Evolutionary conservation across 1,284 basidiomycete species (phyloP).

Genomic region (Ustilago esculenta): DNA sequence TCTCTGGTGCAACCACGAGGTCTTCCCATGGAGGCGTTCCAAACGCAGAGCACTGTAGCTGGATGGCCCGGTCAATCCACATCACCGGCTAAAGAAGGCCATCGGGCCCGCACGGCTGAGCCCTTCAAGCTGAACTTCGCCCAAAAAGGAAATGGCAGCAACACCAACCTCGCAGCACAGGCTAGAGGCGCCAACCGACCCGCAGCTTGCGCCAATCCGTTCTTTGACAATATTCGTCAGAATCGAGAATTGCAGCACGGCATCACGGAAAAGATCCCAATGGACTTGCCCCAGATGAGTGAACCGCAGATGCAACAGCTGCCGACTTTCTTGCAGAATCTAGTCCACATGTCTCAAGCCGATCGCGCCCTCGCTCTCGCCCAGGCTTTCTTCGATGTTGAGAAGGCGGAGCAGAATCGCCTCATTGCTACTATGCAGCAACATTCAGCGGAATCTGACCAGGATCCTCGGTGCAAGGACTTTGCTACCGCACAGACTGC

Average conservation of each 20-base stretch:
- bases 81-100: slow-evolving; percentile 19
- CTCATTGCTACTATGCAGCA: slow-evolving; percentile 91
- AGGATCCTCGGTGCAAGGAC: slow-evolving; percentile 44
- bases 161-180: background rate
- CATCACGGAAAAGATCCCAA: slow-evolving; percentile 68
- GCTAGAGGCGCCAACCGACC: slow-evolving; percentile 4
- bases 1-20: slow-evolving; percentile 58
- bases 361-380: slow-evolving; percentile 82
- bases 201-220: slow-evolving; percentile 66
- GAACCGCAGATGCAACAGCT: slow-evolving; percentile 69
- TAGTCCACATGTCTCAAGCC: slow-evolving; percentile 71
- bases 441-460: slow-evolving; percentile 72
- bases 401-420: slow-evolving; percentile 86
- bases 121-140: slow-evolving; percentile 20
- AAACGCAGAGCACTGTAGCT: slow-evolving; percentile 45
- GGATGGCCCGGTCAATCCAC: slow-evolving; percentile 37
- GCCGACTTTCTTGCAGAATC: slow-evolving; percentile 81
- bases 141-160: slow-evolving; percentile 1
- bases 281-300: slow-evolving; percentile 50
- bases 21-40: slow-evolving; percentile 61
- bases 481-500: slow-evolving; percentile 30
- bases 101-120: slow-evolving; percentile 4
- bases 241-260: slow-evolving; percentile 88
- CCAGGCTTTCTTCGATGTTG: slow-evolving; percentile 88
- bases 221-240: slow-evolving; percentile 90